Conservation (phyloP, 495 filamentous ascomycete genomes). For the Thozetella sp. region DNA sequence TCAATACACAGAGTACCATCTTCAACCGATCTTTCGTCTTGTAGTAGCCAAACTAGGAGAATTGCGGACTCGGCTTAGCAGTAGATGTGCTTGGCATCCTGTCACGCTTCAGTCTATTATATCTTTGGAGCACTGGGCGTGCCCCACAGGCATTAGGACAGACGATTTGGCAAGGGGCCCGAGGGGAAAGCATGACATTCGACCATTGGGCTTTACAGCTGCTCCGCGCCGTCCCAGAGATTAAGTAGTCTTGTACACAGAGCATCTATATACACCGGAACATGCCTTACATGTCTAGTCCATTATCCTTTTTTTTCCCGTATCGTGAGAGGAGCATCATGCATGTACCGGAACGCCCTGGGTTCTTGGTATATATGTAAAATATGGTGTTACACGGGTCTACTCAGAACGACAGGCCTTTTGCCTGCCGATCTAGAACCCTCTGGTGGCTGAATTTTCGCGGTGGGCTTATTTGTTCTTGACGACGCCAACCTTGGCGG, state of each 20-base stretch:
- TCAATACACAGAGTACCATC: too few species aligned
- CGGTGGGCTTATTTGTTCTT: constrained; percentile 45
- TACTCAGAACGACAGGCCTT: constrained; percentile 7
- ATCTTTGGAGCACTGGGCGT: too few species aligned
- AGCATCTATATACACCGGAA: constrained; percentile 7
- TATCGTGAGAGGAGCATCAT: constrained; percentile 55
- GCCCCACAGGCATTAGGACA: too few species aligned
- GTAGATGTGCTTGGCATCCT: too few species aligned
- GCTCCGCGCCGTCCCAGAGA: background rate
- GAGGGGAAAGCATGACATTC: too few species aligned
- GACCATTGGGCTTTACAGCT: too few species aligned
- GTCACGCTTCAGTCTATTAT: too few species aligned
- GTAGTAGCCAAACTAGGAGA: too few species aligned
- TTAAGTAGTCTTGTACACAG: constrained; percentile 2
- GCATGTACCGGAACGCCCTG: constrained; percentile 32
- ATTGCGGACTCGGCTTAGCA: too few species aligned
- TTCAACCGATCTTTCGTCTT: too few species aligned
- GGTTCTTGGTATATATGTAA: constrained; percentile 8
- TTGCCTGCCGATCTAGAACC: background rate
- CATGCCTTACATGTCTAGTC: constrained; percentile 9
- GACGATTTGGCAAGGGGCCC: too few species aligned
- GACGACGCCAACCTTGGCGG: constrained; percentile 94
- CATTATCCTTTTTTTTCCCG: constrained; percentile 22
- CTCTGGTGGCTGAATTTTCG: constrained; percentile 6
- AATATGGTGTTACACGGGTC: constrained; percentile 9